phyloP scores from a whole-genome alignment of 1,284 basidiomycete species.

The Sphaerobolus stellatus region DNA sequence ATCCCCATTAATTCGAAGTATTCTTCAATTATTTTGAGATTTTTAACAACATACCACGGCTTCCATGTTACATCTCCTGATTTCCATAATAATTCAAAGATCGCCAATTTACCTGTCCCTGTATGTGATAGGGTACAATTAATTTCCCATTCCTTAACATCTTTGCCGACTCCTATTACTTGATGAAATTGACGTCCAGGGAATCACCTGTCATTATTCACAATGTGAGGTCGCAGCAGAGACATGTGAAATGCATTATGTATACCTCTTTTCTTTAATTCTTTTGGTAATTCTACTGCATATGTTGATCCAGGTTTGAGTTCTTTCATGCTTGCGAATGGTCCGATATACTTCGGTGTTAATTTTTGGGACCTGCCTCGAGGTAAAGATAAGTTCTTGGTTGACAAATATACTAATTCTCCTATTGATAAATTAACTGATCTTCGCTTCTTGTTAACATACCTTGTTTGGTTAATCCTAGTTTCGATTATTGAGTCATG shows the following conservation, averaged over 20 bases:
- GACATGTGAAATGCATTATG: conserved; percentile 19
- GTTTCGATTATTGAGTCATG: conserved; percentile 34
- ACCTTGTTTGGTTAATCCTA: conserved; percentile 25
- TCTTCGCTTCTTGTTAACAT: conserved; percentile 29
- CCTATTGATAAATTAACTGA: conserved; percentile 20
- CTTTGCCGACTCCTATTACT: conserved; percentile 17
- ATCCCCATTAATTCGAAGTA: too few species aligned
- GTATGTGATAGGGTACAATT: conserved; percentile 30
- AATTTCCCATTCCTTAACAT: conserved; percentile 30
- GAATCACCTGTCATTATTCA: conserved; percentile 16
- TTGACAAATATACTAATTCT: conserved; percentile 34
- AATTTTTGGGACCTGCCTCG: conserved; percentile 25
- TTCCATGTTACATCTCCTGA: conserved; percentile 36
- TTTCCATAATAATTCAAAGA: conserved; percentile 35
- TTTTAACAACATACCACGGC: too few species aligned
- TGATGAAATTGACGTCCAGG: conserved; percentile 19
- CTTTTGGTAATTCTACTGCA: conserved; percentile 15
- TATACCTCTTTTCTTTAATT: conserved; percentile 17
- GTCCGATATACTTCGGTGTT: conserved; percentile 29
- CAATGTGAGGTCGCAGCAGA: conserved; percentile 17
- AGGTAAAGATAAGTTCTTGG: conserved; percentile 27
- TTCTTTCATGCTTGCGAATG: conserved; percentile 17
- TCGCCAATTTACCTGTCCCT: conserved; percentile 21
- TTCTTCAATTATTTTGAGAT: too few species aligned
- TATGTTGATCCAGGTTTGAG: background rate